Evolutionary conservation across 331 rosid genomes (phyloP), one percentile per base, ranked within the genome.

Genomic region (Ulmus americana): DNA sequence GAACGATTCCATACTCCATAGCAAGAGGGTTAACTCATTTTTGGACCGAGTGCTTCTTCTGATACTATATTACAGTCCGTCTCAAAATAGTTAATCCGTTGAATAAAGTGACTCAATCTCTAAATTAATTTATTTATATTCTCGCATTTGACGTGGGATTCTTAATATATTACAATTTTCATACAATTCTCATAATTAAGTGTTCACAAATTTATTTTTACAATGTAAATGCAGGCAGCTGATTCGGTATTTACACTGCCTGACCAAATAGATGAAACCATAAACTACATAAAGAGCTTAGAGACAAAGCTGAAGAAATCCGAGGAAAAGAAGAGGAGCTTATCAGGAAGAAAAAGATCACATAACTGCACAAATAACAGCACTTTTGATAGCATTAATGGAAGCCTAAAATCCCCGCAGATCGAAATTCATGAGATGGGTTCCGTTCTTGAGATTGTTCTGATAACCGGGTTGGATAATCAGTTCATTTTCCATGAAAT

Each of bases 191-290:
- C 35, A 28, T 2, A 28, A 28, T 28, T 28, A 28, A 28, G 35
- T 28, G 35, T 0, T 2, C 0, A 28, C 35, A 28, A 28, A 28
- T 28, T 28, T 28, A 28, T 28, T 1, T 28, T 3, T 28, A 28
- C 35, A 28, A 4, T 43, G 39, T 49, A 1, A 47, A 45, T 66
- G 59, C 76, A 87, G 89, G 85, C 75, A 28, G 35, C 3, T 28
- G 35, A 28, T 28, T 28, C 35, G 61, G 15, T 66, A 20, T 6
- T 65, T 1, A 41, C 84, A 0, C 41, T 91, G 44, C 84, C 85
- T 0, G 91, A 85, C 38, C 95, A 88, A 72, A 57, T 88, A 45
- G 96, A 86, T 4, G 85, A 85, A 39, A 95, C 95, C 5, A 81
- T 81, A 57, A 69, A 70, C 20, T 56, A 84, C 81, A 84, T 90